Percentiles rank a stretch among this genome's conserved stretches.
phyloP scores from a whole-genome alignment of 1,284 basidiomycete species.

The Microbotryum violaceum region DNA sequence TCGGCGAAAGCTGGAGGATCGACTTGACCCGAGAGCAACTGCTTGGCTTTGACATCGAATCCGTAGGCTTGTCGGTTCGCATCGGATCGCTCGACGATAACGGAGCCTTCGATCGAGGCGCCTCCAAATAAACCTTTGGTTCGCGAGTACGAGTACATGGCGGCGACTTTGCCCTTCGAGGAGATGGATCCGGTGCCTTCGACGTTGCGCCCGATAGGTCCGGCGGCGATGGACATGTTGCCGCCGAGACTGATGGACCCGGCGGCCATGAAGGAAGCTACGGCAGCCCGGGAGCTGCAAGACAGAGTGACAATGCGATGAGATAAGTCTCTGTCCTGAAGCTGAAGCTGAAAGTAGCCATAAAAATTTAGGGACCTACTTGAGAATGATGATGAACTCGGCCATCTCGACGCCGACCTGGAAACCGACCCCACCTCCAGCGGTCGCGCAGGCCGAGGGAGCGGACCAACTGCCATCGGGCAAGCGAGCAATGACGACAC shows the following conservation, averaged over 20 bases:
- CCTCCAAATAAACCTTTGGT: slow-evolving; percentile 83
- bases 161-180: slow-evolving; percentile 77
- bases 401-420: slow-evolving; percentile 56
- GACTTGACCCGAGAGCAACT: slow-evolving; percentile 68
- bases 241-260: slow-evolving; percentile 87
- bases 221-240: slow-evolving; percentile 86
- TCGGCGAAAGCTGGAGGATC: slow-evolving; percentile 69
- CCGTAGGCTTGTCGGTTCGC: slow-evolving; percentile 43
- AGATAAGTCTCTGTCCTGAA: no score
- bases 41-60: slow-evolving; percentile 62
- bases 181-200: slow-evolving; percentile 84
- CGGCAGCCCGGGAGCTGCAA: slow-evolving; percentile 44
- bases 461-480: slow-evolving; percentile 90
- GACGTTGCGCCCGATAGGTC: slow-evolving; percentile 87
- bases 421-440: slow-evolving; percentile 67
- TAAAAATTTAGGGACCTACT: slow-evolving; percentile 50
- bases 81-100: slow-evolving; percentile 89
- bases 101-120: slow-evolving; percentile 79
- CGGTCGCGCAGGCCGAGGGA: slow-evolving; percentile 91
- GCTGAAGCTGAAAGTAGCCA: no score
- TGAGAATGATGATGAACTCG: slow-evolving; percentile 88
- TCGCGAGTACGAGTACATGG: slow-evolving; percentile 95
- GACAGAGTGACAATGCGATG: no score
- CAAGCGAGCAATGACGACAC: slow-evolving; percentile 81
- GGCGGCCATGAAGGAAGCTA: slow-evolving; percentile 88